Conservation (phyloP, 495 filamentous ascomycete genomes). For the Friedmanniomyces endolithicus region DNA sequence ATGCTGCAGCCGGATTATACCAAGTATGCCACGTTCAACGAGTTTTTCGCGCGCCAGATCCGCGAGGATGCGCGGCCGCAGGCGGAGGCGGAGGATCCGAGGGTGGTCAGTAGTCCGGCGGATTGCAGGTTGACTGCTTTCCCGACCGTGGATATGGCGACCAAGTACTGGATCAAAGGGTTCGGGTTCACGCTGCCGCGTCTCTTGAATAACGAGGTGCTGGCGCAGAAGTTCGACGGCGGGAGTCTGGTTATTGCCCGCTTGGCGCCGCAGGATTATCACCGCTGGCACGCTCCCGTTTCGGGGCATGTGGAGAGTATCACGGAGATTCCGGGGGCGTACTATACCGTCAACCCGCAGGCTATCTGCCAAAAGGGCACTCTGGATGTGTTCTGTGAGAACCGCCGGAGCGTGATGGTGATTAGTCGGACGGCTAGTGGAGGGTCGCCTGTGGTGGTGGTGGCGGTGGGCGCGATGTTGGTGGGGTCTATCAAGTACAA, state of each 20-base stretch:
- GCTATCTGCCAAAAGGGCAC: constrained; percentile 35
- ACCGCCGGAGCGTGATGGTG: constrained; percentile 32
- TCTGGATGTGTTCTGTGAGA: constrained; percentile 37
- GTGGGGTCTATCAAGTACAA: constrained; percentile 35
- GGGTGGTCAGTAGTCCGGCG: constrained; percentile 16
- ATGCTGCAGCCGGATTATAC: constrained; percentile 29
- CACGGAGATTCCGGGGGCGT: constrained; percentile 21
- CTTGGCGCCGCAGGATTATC: constrained; percentile 23
- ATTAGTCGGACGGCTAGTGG: constrained; percentile 26
- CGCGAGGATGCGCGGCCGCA: constrained; percentile 19
- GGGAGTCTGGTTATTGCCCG: constrained; percentile 20
- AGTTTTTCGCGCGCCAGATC: constrained; percentile 21
- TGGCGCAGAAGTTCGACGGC: constrained; percentile 19
- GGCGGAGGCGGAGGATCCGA: constrained; percentile 8
- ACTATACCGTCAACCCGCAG: constrained; percentile 36
- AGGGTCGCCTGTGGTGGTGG: constrained; percentile 28
- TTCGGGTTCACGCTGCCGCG: constrained; percentile 20
- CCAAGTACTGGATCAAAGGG: constrained; percentile 26
- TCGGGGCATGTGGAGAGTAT: constrained; percentile 14
- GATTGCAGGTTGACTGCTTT: constrained; percentile 23
- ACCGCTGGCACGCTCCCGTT: constrained; percentile 22
- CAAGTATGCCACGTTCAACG: constrained; percentile 25
- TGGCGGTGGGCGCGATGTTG: constrained; percentile 36
- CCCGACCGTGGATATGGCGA: constrained; percentile 21
- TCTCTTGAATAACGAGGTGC: constrained; percentile 11